These are phyloP conservation scores for Rhizopogon vulgaris DNA, from an alignment of 768 basidiomycete genomes.

Conservation along the genomic window DNA sequence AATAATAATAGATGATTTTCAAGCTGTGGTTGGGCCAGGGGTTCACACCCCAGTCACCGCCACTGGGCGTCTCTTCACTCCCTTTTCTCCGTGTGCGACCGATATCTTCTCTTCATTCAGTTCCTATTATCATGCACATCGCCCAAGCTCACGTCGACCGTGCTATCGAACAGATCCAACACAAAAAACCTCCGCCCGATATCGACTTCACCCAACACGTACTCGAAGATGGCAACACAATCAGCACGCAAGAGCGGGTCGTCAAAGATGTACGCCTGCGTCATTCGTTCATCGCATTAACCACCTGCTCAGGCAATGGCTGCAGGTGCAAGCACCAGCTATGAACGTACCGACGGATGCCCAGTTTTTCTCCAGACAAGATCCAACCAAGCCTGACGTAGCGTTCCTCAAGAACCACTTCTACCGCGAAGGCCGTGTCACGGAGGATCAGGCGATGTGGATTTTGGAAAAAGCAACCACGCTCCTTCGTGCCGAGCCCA, in stretches of 20 bases:
- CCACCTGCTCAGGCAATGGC: not conserved
- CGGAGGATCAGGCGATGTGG: slow-evolving; percentile 92
- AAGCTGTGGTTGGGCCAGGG: slow-evolving; percentile 2
- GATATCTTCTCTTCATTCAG: slow-evolving; percentile 2
- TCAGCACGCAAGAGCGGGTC: slow-evolving; percentile 92
- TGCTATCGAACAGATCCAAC: slow-evolving; percentile 32
- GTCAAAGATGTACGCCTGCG: slow-evolving; percentile 78
- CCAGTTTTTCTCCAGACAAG: slow-evolving; percentile 84
- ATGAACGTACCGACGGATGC: slow-evolving; percentile 87
- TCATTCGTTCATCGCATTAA: slow-evolving; percentile 2
- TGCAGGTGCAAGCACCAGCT: slow-evolving; percentile 94
- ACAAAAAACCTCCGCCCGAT: slow-evolving; percentile 44
- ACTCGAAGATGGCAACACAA: slow-evolving; percentile 86
- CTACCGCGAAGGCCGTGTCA: slow-evolving; percentile 90
- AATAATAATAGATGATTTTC: not conserved
- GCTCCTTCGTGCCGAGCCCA: slow-evolving; percentile 76
- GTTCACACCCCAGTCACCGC: slow-evolving; percentile 2
- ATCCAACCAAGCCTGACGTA: slow-evolving; percentile 88
- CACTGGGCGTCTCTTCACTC: slow-evolving; percentile 4
- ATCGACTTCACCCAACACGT: slow-evolving; percentile 91
- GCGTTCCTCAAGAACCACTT: slow-evolving; percentile 99
- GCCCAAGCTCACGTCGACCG: slow-evolving; percentile 29
- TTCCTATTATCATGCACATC: slow-evolving; percentile 23
- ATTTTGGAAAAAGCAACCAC: slow-evolving; percentile 88
- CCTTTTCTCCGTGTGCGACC: not conserved